These are phyloP conservation scores for Aspergillus novoparasiticus DNA, from an alignment of 2,329 filamentous ascomycete genomes.

Conservation along the genomic window DNA sequence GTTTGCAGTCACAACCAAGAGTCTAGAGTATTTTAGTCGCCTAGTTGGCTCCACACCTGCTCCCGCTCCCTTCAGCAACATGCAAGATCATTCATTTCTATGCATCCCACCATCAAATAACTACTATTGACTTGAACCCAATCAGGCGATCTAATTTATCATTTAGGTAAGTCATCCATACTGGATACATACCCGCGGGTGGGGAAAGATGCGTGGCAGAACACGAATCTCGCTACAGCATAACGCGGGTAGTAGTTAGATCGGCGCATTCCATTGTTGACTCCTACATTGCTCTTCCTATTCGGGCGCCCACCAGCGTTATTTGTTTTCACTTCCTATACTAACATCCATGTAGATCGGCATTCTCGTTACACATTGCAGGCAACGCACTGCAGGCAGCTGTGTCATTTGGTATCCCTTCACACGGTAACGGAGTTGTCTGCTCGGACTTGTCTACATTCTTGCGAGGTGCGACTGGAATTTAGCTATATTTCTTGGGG, in stretches of 20 bases:
- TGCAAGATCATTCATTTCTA: neutral
- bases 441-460: constrained; percentile 17
- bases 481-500: constrained; percentile 16
- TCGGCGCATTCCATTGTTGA: constrained; percentile 22
- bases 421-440: constrained; percentile 14
- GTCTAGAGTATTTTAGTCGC: constrained; percentile 7
- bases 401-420: constrained; percentile 16
- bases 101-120: neutral
- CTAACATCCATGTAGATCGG: constrained; percentile 20
- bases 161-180: constrained; percentile 12
- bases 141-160: constrained; percentile 15
- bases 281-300: constrained; percentile 24
- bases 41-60: constrained; percentile 5
- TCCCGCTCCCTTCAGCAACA: neutral
- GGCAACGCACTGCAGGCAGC: constrained; percentile 12
- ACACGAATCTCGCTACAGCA: constrained; percentile 4
- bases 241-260: neutral
- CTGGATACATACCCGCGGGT: constrained; percentile 2
- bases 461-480: constrained; percentile 18
- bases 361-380: constrained; percentile 18
- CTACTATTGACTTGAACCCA: neutral
- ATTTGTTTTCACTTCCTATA: constrained; percentile 18
- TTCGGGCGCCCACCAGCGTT: constrained; percentile 9
- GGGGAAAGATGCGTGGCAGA: neutral
- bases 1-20: neutral